Evolutionary conservation across 2,329 filamentous ascomycete species (phyloP), one percentile per base, ranked within the genome.

Genomic region (Mollisia scopiformis): DNA sequence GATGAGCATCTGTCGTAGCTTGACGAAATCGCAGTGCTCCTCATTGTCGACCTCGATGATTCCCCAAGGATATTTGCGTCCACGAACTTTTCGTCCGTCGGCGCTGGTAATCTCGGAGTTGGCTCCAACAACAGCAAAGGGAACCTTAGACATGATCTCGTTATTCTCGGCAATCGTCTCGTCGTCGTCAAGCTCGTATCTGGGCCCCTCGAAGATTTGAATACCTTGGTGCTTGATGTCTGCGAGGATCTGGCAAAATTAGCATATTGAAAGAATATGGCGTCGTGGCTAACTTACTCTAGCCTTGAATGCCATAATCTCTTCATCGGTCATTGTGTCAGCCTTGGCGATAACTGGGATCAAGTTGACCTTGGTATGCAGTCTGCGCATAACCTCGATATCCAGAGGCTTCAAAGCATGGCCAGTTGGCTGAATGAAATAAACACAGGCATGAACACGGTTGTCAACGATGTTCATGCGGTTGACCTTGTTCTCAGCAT

Each of bases 401-500:
- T 99, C 95, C 68, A 99, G 84, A 66, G 95, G 95, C 88, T 99
- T 99, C 74, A 99, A 84, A 33, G 95, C 96, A 84, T 99, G 95
- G 64, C 95, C 95, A 31, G 95, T 99, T 69, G 95, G 95, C 82
- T 99, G 94, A 73, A 99, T 97, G 84, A 99, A 99, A 87, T 97
- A 99, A 66, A 99, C 95, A 74, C 96, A 98, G 59, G 95, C 95
- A 74, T 99, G 95, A 66, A 99, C 96, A 72, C 95, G 91, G 85
- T 98, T 99, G 82, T 99, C 95, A 66, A 99, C 90, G 78, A 98
- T 98, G 86, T 99, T 99, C 89, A 97, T 97, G 73, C 95, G 92
- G 85, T 99, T 99, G 77, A 99, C 93, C 87, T 98, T 99, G 88
- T 99, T 99, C 86, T 99, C 95, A 49, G 95, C 94, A 79, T 99